Conservation (phyloP, 164 flowering plant genomes). For the Stephania japonica region DNA sequence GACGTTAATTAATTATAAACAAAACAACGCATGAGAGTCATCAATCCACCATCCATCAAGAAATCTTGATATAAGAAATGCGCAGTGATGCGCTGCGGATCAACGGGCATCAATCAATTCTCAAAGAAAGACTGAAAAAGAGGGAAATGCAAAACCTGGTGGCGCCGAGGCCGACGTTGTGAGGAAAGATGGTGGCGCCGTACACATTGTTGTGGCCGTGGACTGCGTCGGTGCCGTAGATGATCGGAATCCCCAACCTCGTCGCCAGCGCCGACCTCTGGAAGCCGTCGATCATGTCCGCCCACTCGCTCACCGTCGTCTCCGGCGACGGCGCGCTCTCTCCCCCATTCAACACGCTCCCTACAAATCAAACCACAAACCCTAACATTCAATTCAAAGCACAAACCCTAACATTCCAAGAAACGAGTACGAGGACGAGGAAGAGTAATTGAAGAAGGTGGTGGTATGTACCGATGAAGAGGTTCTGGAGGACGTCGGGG, state of each 20-base stretch:
- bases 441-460: not conserved
- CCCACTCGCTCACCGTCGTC: constrained; percentile 6
- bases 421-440: too few relatives aligned
- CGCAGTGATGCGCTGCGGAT: too few relatives aligned
- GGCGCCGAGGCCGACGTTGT: constrained; percentile 13
- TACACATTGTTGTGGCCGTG: constrained; percentile 16
- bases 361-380: not conserved
- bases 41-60: too few relatives aligned
- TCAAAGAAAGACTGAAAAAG: not conserved
- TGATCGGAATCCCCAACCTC: constrained; percentile 14
- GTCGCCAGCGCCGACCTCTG: constrained; percentile 10
- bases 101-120: too few relatives aligned
- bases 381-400: not conserved
- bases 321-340: constrained; percentile 9
- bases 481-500: constrained; percentile 28
- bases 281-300: constrained; percentile 3
- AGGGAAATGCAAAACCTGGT: not conserved
- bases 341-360: constrained; percentile 15
- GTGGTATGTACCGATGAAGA: constrained; percentile 31
- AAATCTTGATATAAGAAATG: too few relatives aligned
- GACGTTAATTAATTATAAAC: too few relatives aligned
- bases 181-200: constrained; percentile 13
- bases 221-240: constrained; percentile 13
- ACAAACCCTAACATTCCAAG: not conserved
- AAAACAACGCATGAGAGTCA: too few relatives aligned